These are phyloP conservation scores for Berkeleyomyces rouxiae DNA, from an alignment of 2,329 filamentous ascomycete species.

Conservation along the genomic window DNA sequence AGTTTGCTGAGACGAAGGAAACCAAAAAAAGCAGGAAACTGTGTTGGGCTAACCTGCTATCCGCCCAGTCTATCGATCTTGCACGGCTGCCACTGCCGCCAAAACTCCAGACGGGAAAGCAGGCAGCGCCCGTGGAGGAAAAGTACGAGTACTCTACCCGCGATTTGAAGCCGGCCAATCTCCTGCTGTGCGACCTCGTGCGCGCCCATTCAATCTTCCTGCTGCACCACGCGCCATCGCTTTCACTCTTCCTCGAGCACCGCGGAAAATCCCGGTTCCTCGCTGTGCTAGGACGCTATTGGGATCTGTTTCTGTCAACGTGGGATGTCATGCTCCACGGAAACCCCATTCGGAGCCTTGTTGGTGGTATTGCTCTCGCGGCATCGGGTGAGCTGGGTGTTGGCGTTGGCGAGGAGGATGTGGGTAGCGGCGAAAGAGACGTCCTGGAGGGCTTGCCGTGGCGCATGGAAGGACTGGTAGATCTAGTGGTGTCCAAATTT, in stretches of 20 bases:
- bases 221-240: conserved; percentile 66
- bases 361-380: conserved; percentile 72
- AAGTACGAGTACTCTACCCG: conserved; percentile 69
- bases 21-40: background rate
- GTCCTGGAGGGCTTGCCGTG: conserved; percentile 78
- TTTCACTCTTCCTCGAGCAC: conserved; percentile 48
- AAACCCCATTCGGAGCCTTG: conserved; percentile 66
- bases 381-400: conserved; percentile 82
- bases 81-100: conserved; percentile 52
- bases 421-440: conserved; percentile 82
- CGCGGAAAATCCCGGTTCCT: conserved; percentile 50
- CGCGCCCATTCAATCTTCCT: conserved; percentile 73
- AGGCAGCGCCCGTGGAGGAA: conserved; percentile 23
- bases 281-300: conserved; percentile 59
- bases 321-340: conserved; percentile 89
- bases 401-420: conserved; percentile 88
- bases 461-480: conserved; percentile 68
- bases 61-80: conserved; percentile 55
- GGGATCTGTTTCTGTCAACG: conserved; percentile 50
- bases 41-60: background rate
- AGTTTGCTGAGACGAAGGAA: conserved; percentile 6
- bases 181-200: conserved; percentile 65
- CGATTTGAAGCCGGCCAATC: conserved; percentile 67
- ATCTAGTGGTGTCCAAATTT: conserved; percentile 76
- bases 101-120: conserved; percentile 27